Percentiles rank a stretch among this genome's conserved stretches.
Conservation (phyloP, 2,329 filamentous ascomycete species). For the Fusarium setosum region DNA sequence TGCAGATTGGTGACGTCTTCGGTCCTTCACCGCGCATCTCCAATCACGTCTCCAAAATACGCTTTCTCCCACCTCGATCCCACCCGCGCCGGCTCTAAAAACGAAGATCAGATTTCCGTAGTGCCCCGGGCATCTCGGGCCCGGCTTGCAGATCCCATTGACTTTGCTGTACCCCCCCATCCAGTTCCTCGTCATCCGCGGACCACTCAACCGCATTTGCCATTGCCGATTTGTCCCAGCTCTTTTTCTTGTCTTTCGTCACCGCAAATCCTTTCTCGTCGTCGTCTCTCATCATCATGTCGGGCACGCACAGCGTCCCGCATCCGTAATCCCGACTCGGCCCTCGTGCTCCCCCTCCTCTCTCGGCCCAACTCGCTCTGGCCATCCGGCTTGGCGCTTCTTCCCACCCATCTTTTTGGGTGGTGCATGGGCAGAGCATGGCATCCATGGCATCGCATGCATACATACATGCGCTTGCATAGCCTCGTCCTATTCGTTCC, state of each 20-base stretch:
- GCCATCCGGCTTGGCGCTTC: slow-evolving; percentile 30
- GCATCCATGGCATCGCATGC: slow-evolving; percentile 21
- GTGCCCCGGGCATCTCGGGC: not conserved
- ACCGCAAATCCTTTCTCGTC: slow-evolving; percentile 18
- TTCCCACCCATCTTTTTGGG: not conserved
- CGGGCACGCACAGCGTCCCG: slow-evolving; percentile 27
- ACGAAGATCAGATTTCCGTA: not conserved
- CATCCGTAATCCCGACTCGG: slow-evolving; percentile 33
- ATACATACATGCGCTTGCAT: slow-evolving; percentile 34
- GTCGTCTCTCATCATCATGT: no score
- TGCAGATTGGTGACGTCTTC: slow-evolving; percentile 23
- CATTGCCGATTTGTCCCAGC: slow-evolving; percentile 24
- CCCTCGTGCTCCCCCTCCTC: not conserved
- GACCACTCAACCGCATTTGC: no score
- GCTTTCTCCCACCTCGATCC: not conserved
- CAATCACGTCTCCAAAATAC: not conserved
- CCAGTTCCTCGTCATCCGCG: not conserved
- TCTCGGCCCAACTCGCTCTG: slow-evolving; percentile 27
- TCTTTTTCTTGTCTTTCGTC: slow-evolving; percentile 37
- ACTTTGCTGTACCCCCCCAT: not conserved
- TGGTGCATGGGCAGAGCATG: not conserved
- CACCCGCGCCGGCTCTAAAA: not conserved
- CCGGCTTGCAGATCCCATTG: not conserved
- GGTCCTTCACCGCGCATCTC: slow-evolving; percentile 24
- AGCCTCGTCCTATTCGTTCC: slow-evolving; percentile 28